These are phyloP conservation scores for Clonostachys rosea DNA, from an alignment of 2,329 filamentous ascomycete genomes.

Conservation along the genomic window DNA sequence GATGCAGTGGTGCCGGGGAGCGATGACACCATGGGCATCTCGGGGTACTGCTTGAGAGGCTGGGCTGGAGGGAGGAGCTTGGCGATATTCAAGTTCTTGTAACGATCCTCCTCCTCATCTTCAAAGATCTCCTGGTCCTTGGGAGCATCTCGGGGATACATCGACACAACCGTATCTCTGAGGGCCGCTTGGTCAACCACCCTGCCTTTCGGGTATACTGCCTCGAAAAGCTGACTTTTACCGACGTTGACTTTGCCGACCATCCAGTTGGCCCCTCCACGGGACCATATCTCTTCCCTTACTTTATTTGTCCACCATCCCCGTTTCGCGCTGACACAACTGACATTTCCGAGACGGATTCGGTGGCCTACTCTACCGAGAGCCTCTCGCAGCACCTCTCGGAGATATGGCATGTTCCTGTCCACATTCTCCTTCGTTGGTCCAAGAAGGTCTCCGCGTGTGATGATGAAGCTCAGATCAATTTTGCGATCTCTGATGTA, in stretches of 20 bases:
- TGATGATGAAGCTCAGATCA: conserved; percentile 88
- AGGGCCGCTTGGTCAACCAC: conserved; percentile 25
- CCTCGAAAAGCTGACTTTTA: conserved; percentile 87
- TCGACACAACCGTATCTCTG: background rate
- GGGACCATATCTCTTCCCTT: conserved; percentile 79
- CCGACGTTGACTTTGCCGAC: conserved; percentile 98
- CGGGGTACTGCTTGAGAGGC: conserved; percentile 68
- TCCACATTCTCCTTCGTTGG: conserved; percentile 83
- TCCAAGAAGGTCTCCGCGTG: conserved; percentile 79
- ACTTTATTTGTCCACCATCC: conserved; percentile 88
- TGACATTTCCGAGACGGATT: conserved; percentile 82
- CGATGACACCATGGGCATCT: conserved; percentile 81
- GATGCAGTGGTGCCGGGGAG: conserved; percentile 92
- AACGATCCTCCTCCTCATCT: conserved; percentile 7
- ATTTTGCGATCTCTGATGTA: conserved; percentile 65
- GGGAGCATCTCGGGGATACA: background rate
- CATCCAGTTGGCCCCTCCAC: conserved; percentile 88
- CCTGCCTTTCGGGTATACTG: conserved; percentile 76
- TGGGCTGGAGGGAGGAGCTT: conserved; percentile 73
- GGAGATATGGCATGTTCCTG: conserved; percentile 78
- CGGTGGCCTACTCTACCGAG: conserved; percentile 63
- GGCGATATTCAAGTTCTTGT: conserved; percentile 24
- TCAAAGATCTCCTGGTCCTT: conserved; percentile 20
- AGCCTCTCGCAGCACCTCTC: conserved; percentile 70
- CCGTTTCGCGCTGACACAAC: conserved; percentile 79